Conservation (phyloP, 2,329 filamentous ascomycete species). For the Tolypocladium pustulatum region DNA sequence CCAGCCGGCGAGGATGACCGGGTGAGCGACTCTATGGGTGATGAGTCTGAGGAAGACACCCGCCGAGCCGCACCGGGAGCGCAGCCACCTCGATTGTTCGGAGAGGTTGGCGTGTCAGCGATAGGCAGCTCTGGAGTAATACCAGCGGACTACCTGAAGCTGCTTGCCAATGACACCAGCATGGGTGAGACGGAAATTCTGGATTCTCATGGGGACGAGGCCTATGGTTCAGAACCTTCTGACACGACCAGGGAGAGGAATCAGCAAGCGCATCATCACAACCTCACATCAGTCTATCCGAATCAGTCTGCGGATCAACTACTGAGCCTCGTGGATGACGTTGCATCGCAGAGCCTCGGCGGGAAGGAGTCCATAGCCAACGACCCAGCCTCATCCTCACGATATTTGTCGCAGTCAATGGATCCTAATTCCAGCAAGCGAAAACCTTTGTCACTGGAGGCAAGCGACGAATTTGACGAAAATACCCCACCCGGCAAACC, state of each 20-base stretch:
- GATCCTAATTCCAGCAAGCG: conserved; percentile 44
- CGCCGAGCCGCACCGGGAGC: conserved; percentile 50
- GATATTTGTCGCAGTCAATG: conserved; percentile 13
- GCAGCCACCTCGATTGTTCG: conserved; percentile 36
- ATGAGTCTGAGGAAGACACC: conserved; percentile 74
- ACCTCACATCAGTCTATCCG: conserved; percentile 27
- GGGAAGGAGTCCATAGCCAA: conserved; percentile 26
- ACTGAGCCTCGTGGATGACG: conserved; percentile 40
- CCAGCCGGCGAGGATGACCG: conserved; percentile 23
- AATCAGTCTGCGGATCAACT: conserved; percentile 36
- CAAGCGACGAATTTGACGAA: conserved; percentile 40
- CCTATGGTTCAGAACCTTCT: conserved; percentile 34
- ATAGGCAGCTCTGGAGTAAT: conserved; percentile 43
- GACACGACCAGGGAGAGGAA: conserved; percentile 15
- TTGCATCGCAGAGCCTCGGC: conserved; percentile 45
- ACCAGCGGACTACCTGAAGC: conserved; percentile 35
- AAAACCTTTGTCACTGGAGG: conserved; percentile 37
- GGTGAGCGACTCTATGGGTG: conserved; percentile 35
- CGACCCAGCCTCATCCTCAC: conserved; percentile 11
- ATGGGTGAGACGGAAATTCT: conserved; percentile 29
- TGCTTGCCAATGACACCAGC: conserved; percentile 31
- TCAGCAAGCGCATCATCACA: conserved; percentile 12
- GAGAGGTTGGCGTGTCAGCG: conserved; percentile 43
- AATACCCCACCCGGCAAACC: conserved; percentile 28
- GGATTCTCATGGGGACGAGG: conserved; percentile 30